Percentiles rank a stretch among this genome's conserved stretches.
Evolutionary conservation across 495 filamentous ascomycete species (phyloP).

Genomic region (Hypoxylon intermedium): DNA sequence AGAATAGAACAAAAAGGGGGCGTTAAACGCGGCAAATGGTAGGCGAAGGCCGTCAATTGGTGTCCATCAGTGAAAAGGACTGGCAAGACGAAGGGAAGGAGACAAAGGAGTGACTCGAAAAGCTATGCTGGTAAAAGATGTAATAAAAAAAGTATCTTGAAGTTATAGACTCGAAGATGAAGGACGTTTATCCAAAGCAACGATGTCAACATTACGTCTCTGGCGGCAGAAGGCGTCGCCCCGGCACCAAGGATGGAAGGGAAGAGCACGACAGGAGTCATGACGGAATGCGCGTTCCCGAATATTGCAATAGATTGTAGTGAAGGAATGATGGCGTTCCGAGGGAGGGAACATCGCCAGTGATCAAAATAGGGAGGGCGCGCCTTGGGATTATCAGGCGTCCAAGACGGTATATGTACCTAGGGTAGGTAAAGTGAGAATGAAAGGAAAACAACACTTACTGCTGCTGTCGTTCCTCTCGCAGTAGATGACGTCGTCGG

Average conservation of each 20-base stretch:
- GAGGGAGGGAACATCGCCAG: conserved; percentile 27
- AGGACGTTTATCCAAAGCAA: conserved; percentile 6
- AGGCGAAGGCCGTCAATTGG: conserved; percentile 13
- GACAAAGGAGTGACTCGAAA: conserved; percentile 31
- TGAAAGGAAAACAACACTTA: background rate
- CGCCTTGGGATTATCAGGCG: background rate
- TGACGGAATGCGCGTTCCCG: conserved; percentile 28
- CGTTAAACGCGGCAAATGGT: conserved; percentile 18
- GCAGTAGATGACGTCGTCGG: background rate
- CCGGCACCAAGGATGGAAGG: conserved; percentile 18
- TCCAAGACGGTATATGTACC: no score
- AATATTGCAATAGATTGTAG: conserved; percentile 5
- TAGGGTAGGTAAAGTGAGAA: background rate
- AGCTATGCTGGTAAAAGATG: conserved; percentile 5
- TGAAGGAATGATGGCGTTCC: conserved; percentile 40
- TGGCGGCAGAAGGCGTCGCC: conserved; percentile 26
- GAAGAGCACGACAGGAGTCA: conserved; percentile 17
- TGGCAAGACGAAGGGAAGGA: conserved; percentile 5
- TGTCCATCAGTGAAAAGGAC: conserved; percentile 21
- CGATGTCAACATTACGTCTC: conserved; percentile 3
- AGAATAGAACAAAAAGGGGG: conserved; percentile 23
- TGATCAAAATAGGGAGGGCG: conserved; percentile 28
- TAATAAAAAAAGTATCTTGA: conserved; percentile 22
- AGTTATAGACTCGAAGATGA: conserved; percentile 10
- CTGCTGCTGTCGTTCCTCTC: background rate